Evolutionary conservation across 2,329 filamentous ascomycete genomes (phyloP).

Genomic region (Trichoderma sp.): DNA sequence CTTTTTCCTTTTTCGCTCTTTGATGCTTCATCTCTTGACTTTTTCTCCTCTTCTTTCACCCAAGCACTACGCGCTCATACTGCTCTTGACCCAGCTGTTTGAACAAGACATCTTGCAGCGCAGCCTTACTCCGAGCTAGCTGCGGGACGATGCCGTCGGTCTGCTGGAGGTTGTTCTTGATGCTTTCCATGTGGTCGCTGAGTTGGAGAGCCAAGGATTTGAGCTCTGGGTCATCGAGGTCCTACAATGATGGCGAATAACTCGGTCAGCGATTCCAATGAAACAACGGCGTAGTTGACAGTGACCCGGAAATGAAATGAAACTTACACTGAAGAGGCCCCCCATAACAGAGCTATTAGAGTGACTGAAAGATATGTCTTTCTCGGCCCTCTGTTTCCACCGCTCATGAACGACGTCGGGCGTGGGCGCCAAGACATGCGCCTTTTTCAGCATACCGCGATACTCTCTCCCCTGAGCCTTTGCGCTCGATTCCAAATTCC

Average conservation of each 20-base stretch:
- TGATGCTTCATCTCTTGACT: not conserved
- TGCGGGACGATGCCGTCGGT: slow-evolving; percentile 54
- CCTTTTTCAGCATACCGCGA: slow-evolving; percentile 51
- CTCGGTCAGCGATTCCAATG: not conserved
- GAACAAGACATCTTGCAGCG: slow-evolving; percentile 52
- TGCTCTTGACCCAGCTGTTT: slow-evolving; percentile 47
- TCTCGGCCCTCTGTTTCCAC: slow-evolving; percentile 19
- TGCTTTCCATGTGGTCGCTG: slow-evolving; percentile 58
- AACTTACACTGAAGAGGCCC: slow-evolving; percentile 28
- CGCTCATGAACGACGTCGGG: slow-evolving; percentile 24
- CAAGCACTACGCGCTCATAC: slow-evolving; percentile 53
- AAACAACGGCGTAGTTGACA: not conserved
- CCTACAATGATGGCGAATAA: slow-evolving; percentile 32
- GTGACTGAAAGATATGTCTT: slow-evolving; percentile 16
- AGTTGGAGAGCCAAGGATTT: slow-evolving; percentile 51
- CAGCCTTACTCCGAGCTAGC: slow-evolving; percentile 50
- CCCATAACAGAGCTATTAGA: not conserved
- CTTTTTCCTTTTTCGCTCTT: not conserved
- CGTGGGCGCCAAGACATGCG: slow-evolving; percentile 53
- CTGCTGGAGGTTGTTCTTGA: slow-evolving; percentile 56
- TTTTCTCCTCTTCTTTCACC: slow-evolving; percentile 26
- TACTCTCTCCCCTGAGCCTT: slow-evolving; percentile 55
- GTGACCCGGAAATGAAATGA: not conserved
- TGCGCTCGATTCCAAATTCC: slow-evolving; percentile 57
- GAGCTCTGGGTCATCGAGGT: slow-evolving; percentile 44